Conservation (phyloP, 2,329 filamentous ascomycete species). For the Cercospora citrullina region DNA sequence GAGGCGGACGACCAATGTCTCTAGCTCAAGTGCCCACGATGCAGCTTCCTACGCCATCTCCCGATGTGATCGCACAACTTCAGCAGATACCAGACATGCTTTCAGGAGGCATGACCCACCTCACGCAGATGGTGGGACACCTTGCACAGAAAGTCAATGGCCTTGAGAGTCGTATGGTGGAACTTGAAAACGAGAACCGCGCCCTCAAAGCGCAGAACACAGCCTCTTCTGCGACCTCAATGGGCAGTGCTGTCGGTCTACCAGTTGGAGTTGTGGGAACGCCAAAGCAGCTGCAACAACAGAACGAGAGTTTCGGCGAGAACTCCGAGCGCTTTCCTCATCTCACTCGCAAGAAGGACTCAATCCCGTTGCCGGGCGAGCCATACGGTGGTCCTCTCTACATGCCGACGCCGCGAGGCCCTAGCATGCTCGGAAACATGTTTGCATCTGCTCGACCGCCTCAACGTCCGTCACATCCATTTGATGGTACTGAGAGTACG, state of each 20-base stretch:
- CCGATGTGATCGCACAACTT: slow-evolving; percentile 1
- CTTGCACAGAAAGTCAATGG: slow-evolving; percentile 5
- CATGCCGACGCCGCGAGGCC: background rate
- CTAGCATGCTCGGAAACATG: background rate
- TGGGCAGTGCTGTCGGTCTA: background rate
- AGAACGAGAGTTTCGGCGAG: background rate
- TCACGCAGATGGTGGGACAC: background rate
- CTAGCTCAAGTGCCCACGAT: background rate
- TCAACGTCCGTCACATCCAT: background rate
- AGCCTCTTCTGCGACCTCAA: background rate
- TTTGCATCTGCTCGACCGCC: background rate
- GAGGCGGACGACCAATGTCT: slow-evolving; percentile 7
- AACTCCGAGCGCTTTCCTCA: background rate
- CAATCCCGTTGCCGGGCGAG: slow-evolving; percentile 3
- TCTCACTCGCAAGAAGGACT: slow-evolving; percentile 6
- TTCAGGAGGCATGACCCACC: background rate
- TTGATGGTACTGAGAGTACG: background rate
- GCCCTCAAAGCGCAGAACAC: background rate
- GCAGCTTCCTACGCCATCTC: background rate
- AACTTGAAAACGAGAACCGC: slow-evolving; percentile 5
- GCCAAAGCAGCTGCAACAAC: background rate
- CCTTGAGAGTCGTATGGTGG: background rate
- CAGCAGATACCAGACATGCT: slow-evolving; percentile 4
- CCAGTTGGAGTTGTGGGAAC: background rate
- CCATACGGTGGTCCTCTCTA: slow-evolving; percentile 13